Conservation (phyloP, 2,329 filamentous ascomycete species). For the Phyllosticta citrichinensis region DNA sequence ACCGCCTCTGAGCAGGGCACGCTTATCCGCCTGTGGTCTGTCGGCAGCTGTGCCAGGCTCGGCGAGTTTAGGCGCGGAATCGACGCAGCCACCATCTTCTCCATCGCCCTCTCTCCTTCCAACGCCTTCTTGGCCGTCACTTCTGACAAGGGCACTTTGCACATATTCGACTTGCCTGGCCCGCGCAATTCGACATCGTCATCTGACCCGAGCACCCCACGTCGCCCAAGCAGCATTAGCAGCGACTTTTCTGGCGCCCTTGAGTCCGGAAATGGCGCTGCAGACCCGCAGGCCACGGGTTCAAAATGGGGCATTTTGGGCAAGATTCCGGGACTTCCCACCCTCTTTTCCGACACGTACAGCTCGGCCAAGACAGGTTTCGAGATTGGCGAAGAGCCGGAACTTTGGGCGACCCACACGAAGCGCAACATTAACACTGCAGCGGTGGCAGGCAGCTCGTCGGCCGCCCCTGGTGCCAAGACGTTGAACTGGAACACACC, state of each 20-base stretch:
- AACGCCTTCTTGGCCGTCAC: slow-evolving; percentile 77
- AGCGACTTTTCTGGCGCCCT: slow-evolving; percentile 10
- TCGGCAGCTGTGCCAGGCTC: slow-evolving; percentile 67
- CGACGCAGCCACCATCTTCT: slow-evolving; percentile 79
- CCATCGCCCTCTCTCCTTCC: slow-evolving; percentile 75
- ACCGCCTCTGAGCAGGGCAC: slow-evolving; percentile 93
- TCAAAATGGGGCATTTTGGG: slow-evolving; percentile 78
- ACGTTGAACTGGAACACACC: slow-evolving; percentile 33
- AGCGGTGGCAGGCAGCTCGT: slow-evolving; percentile 17
- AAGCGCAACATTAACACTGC: slow-evolving; percentile 14
- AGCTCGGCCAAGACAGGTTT: slow-evolving; percentile 75
- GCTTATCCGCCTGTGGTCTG: slow-evolving; percentile 75
- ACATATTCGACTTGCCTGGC: slow-evolving; percentile 75
- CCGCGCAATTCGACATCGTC: slow-evolving; percentile 9
- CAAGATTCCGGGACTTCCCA: slow-evolving; percentile 74
- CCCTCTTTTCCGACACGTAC: slow-evolving; percentile 81
- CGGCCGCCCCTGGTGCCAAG: slow-evolving; percentile 13
- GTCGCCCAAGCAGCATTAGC: slow-evolving; percentile 14
- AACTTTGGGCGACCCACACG: slow-evolving; percentile 21
- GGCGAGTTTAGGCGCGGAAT: slow-evolving; percentile 81
- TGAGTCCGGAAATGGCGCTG: slow-evolving; percentile 6
- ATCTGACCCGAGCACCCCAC: slow-evolving; percentile 13
- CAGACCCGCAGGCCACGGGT: slow-evolving; percentile 39
- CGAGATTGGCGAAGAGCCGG: slow-evolving; percentile 67
- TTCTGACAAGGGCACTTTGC: slow-evolving; percentile 91